Evolutionary conservation across 805 yeast genomes (phyloP), one percentile per base, ranked within the genome.

Genomic region (Yarrowia sp.): DNA sequence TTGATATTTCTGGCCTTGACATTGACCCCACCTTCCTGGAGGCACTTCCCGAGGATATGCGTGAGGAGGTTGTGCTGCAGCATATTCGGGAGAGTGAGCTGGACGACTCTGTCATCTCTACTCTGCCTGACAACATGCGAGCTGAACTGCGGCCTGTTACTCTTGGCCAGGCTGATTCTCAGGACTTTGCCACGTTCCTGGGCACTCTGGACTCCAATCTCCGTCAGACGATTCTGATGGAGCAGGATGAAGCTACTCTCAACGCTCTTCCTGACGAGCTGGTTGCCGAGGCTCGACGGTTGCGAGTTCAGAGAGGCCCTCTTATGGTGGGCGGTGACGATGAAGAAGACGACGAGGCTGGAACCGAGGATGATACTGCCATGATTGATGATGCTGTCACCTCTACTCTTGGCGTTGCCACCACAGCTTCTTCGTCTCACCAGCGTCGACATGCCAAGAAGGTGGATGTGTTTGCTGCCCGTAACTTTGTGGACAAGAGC

Each of bases 31-130:
- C 90, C 71, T 93, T 92, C 75, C 81, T 93, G 69, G 89, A 88
- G 72, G 97, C 97, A 0, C 81, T 93, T 43, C 98, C 98, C 0
- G 97, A 91, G 52, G 95, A 91, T 66, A 90, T 93, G 90, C 81
- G 97, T 61, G 96, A 92, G 70, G 97, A 93, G 74, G 98, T 92
- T 0, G 87, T 91, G 74, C 7, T 64, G 39, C 67, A 64, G 50
- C 58, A 64, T 40, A 39, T 64, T 15, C 40, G 67, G 12, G 67
- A 64, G 43, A 50, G 38, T 52, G 96, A 90, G 72, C 84, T 91
- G 66, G 96, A 88, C 71, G 88, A 92, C 0, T 92, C 87, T 49
- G 92, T 92, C 76, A 80, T 92, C 70, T 87, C 88, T 30, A 94
- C 96, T 0, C 80, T 92, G 10, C 97, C 97, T 0, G 89, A 86